Conservation (phyloP, 2,329 filamentous ascomycete species). For the Orbilia blumenaviensis region DNA sequence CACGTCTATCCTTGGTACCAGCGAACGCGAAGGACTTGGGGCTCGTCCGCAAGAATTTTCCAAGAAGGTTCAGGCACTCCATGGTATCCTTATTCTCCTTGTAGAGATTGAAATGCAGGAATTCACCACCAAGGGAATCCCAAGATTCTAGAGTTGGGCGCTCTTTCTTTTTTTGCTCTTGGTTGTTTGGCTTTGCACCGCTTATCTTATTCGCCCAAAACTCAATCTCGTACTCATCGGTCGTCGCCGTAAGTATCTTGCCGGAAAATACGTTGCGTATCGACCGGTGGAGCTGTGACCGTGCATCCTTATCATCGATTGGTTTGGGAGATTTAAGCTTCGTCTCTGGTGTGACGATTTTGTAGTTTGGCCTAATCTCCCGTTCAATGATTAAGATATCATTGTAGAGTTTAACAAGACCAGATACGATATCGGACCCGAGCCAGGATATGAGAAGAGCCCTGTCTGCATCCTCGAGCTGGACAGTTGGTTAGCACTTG, state of each 20-base stretch:
- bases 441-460: conserved; percentile 64
- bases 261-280: conserved; percentile 83
- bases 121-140: conserved; percentile 69
- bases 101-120: conserved; percentile 89
- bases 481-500: conserved; percentile 4
- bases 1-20: conserved; percentile 89
- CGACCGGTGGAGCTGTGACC: conserved; percentile 71
- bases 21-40: conserved; percentile 78
- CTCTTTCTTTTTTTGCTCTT: conserved; percentile 54
- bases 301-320: conserved; percentile 70
- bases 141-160: conserved; percentile 42
- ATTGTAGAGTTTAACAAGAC: conserved; percentile 68
- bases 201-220: conserved; percentile 58
- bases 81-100: conserved; percentile 98
- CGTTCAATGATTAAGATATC: conserved; percentile 55
- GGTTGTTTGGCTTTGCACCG: conserved; percentile 56
- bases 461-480: conserved; percentile 62
- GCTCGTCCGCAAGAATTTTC: conserved; percentile 73
- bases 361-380: conserved; percentile 65
- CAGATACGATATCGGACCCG: conserved; percentile 64
- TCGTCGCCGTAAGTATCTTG: conserved; percentile 77
- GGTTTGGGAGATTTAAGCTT: conserved; percentile 66
- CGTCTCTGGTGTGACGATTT: conserved; percentile 68
- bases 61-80: conserved; percentile 82
- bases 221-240: conserved; percentile 48